Base-by-base conservation (phyloP, 768 basidiomycete species). In the Boletus speciosus region DNA sequence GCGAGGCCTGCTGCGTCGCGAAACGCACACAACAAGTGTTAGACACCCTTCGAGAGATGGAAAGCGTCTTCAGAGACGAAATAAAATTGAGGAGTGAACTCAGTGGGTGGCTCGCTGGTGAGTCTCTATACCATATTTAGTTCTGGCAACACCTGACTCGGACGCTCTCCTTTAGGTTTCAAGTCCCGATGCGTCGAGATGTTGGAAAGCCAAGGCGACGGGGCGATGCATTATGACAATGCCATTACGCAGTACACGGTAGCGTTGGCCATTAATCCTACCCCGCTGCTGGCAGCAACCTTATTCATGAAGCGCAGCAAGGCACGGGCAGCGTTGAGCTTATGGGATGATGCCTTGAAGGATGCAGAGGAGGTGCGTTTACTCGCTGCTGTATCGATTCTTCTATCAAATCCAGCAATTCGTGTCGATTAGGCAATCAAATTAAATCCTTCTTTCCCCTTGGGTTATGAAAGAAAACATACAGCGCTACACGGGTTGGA, bases 281-380 rank as follows among this genome's bases (percentile, higher is more conserved):
- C 35, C 16, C 7, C 6, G 15, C 38, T 6, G 7, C n/a, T 12
- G 1, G 7, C 16, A 25, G 32, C 11, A 4, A 32, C 27, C 6
- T 25, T 64, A 1, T 53, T 61, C 19, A 39, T 54, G 34, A 64
- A 62, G 37, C 52, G 63, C 2, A 56, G 63, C 23, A 23, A 62
- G 4, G 63, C 63, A 0, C 40, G 38, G 2, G 40, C 21, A 2
- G 42, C 19, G 9, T 54, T 29, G 27, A 40, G 15, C 29, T 50
- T 27, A 12, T 65, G 56, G 52, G 39, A 59, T 14, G 49, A 44
- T 42, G 52, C 57, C 2, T 47, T 65, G 41, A 43, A 27, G 14
- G 63, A 64, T 45, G 63, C 57, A 19, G 36, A 62, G 5, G 53
- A 64, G 51, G 63, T 65, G 10, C 15, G 55, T 54, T 15, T 0